Evolutionary conservation across 805 yeast genomes (phyloP), one percentile per base, ranked within the genome.

Genomic region (Kluyveromyces lactis): DNA sequence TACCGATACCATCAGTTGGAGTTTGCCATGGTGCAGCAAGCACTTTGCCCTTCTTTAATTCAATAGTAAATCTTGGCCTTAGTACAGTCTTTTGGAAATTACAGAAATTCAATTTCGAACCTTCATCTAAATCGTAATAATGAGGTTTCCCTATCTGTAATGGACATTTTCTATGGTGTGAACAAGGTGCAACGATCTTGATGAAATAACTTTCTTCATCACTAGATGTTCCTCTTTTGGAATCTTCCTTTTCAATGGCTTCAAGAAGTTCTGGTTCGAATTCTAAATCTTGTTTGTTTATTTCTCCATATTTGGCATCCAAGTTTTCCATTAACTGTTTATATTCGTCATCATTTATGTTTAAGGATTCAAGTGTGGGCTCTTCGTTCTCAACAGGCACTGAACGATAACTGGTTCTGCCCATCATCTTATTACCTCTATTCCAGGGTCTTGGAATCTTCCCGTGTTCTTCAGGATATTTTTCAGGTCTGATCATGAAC

Each of bases 81-180:
- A 73, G 73, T 6, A 89, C 78, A 17, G 74, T 70, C 42, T 83
- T 80, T 39, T 72, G 73, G 55, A 78, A 87, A 34, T 81, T 75
- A 55, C 97, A 86, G 69, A 87, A 86, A 40, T 73, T 73, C 38
- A 83, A 65, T 42, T 77, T 70, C 45, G 71, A 72, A 31, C 85
- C 86, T 26, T 69, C 67, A 12, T 66, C 63, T 32, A 68, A 71
- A 29, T 67, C 66, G 54, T 79, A 84, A 51, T 71, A 76, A 26
- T 73, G 74, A 2, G 94, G 85, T 36, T 81, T 81, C 11, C 81
- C 79, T 24, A 77, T 69, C 58, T 89, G 97, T 40, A 90, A 63
- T 0, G 97, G 97, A 53, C 97, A 89, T 47, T 68, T 72, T 10
- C 79, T 75, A 51, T 86, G 95, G 56, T 92, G 97, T 1, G 90